Conservation (phyloP, 768 basidiomycete genomes). For the Candolleomyces efflorescens region DNA sequence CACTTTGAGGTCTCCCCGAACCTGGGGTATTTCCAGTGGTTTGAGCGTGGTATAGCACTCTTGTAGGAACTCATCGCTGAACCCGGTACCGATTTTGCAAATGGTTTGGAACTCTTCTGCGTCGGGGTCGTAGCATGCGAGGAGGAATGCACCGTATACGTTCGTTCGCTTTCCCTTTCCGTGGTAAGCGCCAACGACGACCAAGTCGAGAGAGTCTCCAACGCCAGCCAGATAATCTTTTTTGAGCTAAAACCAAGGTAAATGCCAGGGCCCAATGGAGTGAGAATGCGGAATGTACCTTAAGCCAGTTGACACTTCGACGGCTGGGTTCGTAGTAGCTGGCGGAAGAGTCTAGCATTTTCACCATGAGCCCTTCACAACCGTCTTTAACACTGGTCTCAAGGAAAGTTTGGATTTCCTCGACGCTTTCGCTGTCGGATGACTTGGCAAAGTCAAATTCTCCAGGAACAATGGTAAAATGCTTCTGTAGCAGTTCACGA, state of each 20-base stretch:
- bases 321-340: constrained; percentile 95
- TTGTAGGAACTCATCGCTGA: constrained; percentile 87
- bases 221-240: constrained; percentile 97
- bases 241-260: constrained; percentile 65
- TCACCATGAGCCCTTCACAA: constrained; percentile 99
- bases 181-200: constrained; percentile 96
- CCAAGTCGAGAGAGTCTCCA: constrained; percentile 95
- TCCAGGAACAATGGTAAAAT: constrained; percentile 78
- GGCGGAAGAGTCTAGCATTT: constrained; percentile 91
- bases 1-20: constrained; percentile 78
- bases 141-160: constrained; percentile 95
- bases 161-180: constrained; percentile 98
- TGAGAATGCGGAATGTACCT: constrained; percentile 47
- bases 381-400: constrained; percentile 98
- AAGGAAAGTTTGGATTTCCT: constrained; percentile 92
- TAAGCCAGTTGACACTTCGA: constrained; percentile 96
- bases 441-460: constrained; percentile 94
- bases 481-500: constrained; percentile 66
- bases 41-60: constrained; percentile 78
- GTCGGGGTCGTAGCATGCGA: constrained; percentile 95
- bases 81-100: constrained; percentile 99
- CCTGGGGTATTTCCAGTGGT: constrained; percentile 65
- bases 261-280: neutral
- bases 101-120: constrained; percentile 95
- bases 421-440: constrained; percentile 83